Percentiles rank a stretch among this genome's conserved stretches.
phyloP scores from a whole-genome alignment of 2,329 filamentous ascomycete genomes.

The Grosmannia serpens region DNA sequence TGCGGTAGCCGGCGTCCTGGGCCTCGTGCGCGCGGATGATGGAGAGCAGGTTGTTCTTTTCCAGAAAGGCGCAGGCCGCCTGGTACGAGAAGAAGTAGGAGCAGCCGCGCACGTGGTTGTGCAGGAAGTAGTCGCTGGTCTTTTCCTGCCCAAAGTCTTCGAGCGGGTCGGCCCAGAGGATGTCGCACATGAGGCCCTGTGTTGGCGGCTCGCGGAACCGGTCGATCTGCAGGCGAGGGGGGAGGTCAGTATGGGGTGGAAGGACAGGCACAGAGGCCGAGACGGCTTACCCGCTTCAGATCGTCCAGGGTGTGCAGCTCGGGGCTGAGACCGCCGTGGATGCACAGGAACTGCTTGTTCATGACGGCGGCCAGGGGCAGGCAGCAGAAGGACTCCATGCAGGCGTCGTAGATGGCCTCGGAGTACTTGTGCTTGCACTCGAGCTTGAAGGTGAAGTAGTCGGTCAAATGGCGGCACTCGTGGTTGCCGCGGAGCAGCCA shows the following conservation, averaged over 20 bases:
- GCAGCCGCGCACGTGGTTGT: slow-evolving; percentile 96
- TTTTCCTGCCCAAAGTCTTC: slow-evolving; percentile 99
- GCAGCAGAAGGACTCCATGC: slow-evolving; percentile 95
- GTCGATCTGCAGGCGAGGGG: slow-evolving; percentile 77
- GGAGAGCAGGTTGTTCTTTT: slow-evolving; percentile 97
- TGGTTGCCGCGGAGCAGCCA: slow-evolving; percentile 97
- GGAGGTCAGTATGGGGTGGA: too few relatives aligned
- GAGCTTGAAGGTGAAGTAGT: slow-evolving; percentile 99
- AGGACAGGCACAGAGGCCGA: not conserved
- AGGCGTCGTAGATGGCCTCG: slow-evolving; percentile 89
- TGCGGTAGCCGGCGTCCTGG: slow-evolving; percentile 95
- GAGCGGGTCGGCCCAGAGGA: slow-evolving; percentile 94
- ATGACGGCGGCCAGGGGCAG: slow-evolving; percentile 91
- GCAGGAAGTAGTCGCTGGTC: slow-evolving; percentile 91
- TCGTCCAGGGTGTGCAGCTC: slow-evolving; percentile 95
- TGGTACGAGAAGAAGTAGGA: slow-evolving; percentile 99
- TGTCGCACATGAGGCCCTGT: slow-evolving; percentile 97
- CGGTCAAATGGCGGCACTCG: slow-evolving; percentile 95
- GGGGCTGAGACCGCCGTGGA: slow-evolving; percentile 90
- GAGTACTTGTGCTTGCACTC: slow-evolving; percentile 99
- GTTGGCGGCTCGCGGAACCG: slow-evolving; percentile 96
- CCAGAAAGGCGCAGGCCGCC: slow-evolving; percentile 89
- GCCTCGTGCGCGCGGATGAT: slow-evolving; percentile 97
- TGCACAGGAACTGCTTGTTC: slow-evolving; percentile 99
- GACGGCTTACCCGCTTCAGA: slow-evolving; percentile 62